Percentiles rank a stretch among this genome's conserved stretches.
These are phyloP conservation scores for Talinum fruticosum DNA, from an alignment of 148 eudicot species.

Conservation along the genomic window DNA sequence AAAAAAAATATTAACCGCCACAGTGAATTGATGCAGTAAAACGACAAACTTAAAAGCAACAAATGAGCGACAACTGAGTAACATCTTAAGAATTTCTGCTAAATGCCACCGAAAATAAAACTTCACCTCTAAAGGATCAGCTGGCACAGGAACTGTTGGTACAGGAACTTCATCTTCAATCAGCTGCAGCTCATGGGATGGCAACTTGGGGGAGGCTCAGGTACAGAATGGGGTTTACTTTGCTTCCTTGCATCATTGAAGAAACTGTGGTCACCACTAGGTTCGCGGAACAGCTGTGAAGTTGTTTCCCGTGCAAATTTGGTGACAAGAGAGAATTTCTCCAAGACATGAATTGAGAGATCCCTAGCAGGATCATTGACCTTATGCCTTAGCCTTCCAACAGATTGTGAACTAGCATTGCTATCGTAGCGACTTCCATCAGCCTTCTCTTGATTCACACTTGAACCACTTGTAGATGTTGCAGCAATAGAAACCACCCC, in stretches of 20 bases:
- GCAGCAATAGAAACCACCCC: constrained; percentile 61
- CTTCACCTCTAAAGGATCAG: constrained; percentile 82
- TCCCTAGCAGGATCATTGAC: constrained; percentile 83
- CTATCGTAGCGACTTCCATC: constrained; percentile 41
- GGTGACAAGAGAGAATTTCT: constrained; percentile 95
- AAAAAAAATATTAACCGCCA: not conserved
- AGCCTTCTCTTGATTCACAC: constrained; percentile 33
- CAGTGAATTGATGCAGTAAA: not conserved
- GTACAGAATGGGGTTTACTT: constrained; percentile 47
- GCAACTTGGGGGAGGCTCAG: constrained; percentile 25
- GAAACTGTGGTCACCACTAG: constrained; percentile 44
- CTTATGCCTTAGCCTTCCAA: constrained; percentile 64
- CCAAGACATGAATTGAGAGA: constrained; percentile 86
- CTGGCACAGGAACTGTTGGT: constrained; percentile 47
- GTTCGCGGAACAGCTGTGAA: constrained; percentile 82
- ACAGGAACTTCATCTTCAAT: constrained; percentile 51
- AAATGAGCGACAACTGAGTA: not conserved
- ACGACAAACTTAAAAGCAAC: not conserved
- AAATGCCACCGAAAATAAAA: constrained; percentile 4
- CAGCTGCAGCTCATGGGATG: constrained; percentile 39
- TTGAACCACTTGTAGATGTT: constrained; percentile 39
- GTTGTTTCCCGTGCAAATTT: constrained; percentile 98
- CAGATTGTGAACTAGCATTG: constrained; percentile 34
- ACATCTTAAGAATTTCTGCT: not conserved
- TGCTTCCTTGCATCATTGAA: constrained; percentile 50